Base-by-base conservation (phyloP, 305 asterid genomes). In the Petunia hybrid region DNA sequence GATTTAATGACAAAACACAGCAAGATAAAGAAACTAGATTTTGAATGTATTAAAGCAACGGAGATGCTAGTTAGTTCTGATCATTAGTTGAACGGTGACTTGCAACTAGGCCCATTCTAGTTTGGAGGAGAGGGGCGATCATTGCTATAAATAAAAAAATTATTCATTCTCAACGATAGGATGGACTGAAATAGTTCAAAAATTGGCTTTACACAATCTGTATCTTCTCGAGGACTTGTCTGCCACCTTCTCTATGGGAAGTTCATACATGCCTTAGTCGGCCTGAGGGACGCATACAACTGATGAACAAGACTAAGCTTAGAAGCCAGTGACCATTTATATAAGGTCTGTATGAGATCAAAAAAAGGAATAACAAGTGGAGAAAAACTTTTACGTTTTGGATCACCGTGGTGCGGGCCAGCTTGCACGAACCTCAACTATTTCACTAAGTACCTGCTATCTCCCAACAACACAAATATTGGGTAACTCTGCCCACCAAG, bases 31-130 rank as follows among this genome's bases (percentile, higher is more conserved):
- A 43, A 70, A 46, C 6, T 6, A 70, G 77, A 9, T 66, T 70
- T 31, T 45, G 60, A 35, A 46, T 8, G 77, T 42, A 46, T 45
- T 5, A 22, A 70, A 73, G 78, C 78, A 73, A 73, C 63, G 42
- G 51, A 36, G 59, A 51, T 10, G 2, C 9, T 51, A 51, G 36
- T 73, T 40, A 35, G 63, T 13, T 7, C 6, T 12, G 78, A 73
- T 13, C 46, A 13, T 36, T 6, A 35, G 46, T 51, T 36, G 16
- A 71, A 51, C 4, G 22, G 10, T 73, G 46, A 56, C 46, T 51
- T 73, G 78, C 63, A 36, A 35, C 62, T 48, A 71, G 31, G 35
- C 45, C 35, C 61, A 16, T 46, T 46, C 43, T 71, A 2, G 4
- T 31, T 71, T 36, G 45, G 22, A 73, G 43, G 63, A 51, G 46